phyloP scores from a whole-genome alignment of 345 rosid species.

The Aquilaria yunnanensis region DNA sequence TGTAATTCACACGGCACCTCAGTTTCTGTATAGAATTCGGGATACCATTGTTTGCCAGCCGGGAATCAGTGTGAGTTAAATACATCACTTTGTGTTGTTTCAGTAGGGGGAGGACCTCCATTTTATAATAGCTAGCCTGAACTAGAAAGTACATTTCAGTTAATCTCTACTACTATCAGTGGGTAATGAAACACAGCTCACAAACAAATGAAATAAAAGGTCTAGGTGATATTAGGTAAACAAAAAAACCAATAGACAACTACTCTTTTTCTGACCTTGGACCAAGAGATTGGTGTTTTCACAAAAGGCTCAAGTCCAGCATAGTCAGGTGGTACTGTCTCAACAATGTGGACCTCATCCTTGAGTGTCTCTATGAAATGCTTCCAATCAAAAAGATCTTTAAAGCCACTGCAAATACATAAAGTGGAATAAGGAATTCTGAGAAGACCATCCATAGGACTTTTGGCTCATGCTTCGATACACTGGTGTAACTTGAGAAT shows the following conservation, averaged over 20 bases:
- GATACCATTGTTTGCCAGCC: constrained; percentile 84
- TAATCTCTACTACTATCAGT: neutral
- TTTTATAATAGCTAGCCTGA: constrained; percentile 83
- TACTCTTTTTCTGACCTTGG: constrained; percentile 47
- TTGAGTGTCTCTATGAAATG: constrained; percentile 75
- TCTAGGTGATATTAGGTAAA: neutral
- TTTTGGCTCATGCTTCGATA: neutral
- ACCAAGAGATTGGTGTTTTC: constrained; percentile 95
- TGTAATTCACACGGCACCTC: constrained; percentile 85
- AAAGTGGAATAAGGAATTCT: constrained; percentile 7
- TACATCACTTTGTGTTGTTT: constrained; percentile 83
- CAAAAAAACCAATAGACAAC: neutral
- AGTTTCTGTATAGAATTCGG: constrained; percentile 65
- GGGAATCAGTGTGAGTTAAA: constrained; percentile 90
- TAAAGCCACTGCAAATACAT: constrained; percentile 61
- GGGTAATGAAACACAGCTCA: neutral
- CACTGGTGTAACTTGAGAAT: neutral
- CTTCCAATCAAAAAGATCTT: constrained; percentile 91
- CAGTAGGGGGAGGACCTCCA: constrained; percentile 67
- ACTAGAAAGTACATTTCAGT: constrained; percentile 15
- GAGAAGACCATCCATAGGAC: constrained; percentile 11
- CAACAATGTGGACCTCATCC: constrained; percentile 81
- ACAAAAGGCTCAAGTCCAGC: constrained; percentile 53
- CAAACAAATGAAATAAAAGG: neutral
- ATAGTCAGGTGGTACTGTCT: constrained; percentile 58